These are phyloP conservation scores for Atkinsonella texensis DNA, from an alignment of 2,329 filamentous ascomycete species.

Conservation along the genomic window DNA sequence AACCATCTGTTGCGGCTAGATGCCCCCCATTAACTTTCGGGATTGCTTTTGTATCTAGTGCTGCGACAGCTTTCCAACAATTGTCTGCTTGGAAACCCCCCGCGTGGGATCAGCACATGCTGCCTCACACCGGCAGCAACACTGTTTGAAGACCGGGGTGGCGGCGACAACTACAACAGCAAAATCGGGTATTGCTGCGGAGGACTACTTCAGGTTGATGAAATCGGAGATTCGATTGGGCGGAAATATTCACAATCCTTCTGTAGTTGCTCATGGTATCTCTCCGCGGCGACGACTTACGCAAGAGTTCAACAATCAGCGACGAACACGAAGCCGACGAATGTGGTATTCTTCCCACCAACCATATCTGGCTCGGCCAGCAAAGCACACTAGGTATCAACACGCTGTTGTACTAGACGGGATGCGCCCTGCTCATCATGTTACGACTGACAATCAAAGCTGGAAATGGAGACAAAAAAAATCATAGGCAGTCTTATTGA, in stretches of 20 bases:
- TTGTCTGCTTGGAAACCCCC: constrained; percentile 1
- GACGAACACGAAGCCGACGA: constrained; percentile 7
- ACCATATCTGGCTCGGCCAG: background rate
- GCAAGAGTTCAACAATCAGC: background rate
- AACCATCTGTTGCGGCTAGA: constrained; percentile 76
- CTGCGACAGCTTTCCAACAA: constrained; percentile 14
- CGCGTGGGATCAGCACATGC: background rate
- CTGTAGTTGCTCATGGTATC: background rate
- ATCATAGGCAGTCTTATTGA: background rate
- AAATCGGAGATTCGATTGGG: background rate
- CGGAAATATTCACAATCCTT: background rate
- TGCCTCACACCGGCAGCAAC: background rate
- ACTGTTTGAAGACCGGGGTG: background rate
- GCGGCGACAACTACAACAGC: background rate
- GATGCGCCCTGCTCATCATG: background rate
- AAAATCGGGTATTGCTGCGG: background rate
- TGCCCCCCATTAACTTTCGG: constrained; percentile 12
- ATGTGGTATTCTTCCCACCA: background rate
- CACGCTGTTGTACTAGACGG: background rate
- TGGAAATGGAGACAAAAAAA: background rate
- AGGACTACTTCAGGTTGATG: background rate
- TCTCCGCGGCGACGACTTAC: background rate
- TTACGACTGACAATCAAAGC: background rate
- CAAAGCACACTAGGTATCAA: background rate
- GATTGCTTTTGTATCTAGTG: constrained; percentile 19